Conservation (phyloP, 148 eudicot genomes). For the Fagopyrum homotropicum region DNA sequence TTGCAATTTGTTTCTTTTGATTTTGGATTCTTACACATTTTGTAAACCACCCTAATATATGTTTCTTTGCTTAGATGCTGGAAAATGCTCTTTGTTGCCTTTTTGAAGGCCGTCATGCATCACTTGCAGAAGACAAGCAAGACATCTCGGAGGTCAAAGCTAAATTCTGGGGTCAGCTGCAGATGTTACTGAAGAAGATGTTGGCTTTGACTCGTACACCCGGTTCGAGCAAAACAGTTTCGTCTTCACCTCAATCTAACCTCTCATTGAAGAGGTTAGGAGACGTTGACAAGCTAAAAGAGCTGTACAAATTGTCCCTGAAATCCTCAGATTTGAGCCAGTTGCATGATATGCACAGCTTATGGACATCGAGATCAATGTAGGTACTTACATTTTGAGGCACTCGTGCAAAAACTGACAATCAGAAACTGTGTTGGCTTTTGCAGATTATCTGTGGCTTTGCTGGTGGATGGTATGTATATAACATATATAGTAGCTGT, state of each 20-base stretch:
- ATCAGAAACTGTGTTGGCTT: not conserved
- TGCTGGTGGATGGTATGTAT: not conserved
- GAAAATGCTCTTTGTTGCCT: conserved; percentile 71
- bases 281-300: conserved; percentile 64
- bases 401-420: not conserved
- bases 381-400: not conserved
- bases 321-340: conserved; percentile 52
- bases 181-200: conserved; percentile 71
- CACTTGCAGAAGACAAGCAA: conserved; percentile 21
- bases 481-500: not conserved
- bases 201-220: conserved; percentile 45
- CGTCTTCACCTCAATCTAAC: conserved; percentile 33
- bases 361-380: conserved; percentile 36
- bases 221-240: conserved; percentile 32
- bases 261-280: conserved; percentile 35
- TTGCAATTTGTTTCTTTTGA: not conserved
- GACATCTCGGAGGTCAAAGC: conserved; percentile 29
- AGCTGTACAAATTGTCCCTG: conserved; percentile 81
- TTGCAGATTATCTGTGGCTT: not conserved
- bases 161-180: conserved; percentile 76
- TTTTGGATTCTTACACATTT: conserved; percentile 3
- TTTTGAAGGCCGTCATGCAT: conserved; percentile 64
- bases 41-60: not conserved
- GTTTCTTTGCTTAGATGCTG: conserved; percentile 40
- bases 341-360: conserved; percentile 50